A percentile compares a stretch with the other conserved stretches of the same genome.
phyloP scores from a whole-genome alignment of 2,329 filamentous ascomycete genomes.

The Diaporthe australafricana region DNA sequence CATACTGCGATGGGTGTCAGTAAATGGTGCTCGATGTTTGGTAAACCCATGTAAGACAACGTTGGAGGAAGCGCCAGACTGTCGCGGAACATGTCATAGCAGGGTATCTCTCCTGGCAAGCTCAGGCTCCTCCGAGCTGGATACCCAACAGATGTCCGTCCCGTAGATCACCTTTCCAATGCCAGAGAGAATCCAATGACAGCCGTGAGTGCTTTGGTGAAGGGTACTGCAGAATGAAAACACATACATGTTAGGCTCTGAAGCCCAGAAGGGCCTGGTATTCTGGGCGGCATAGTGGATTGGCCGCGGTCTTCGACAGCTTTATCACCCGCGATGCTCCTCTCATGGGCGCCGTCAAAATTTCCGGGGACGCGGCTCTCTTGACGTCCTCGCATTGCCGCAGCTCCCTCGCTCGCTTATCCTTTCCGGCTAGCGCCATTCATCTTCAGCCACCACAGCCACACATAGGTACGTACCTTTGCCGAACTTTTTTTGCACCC shows the following conservation, averaged over 20 bases:
- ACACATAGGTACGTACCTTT: slow-evolving; percentile 4
- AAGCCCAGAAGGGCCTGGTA: slow-evolving; percentile 70
- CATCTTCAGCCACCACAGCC: slow-evolving; percentile 1
- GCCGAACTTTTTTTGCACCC: slow-evolving; percentile 11
- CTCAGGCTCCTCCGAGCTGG: neutral
- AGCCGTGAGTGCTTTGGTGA: slow-evolving; percentile 43
- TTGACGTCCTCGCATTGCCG: slow-evolving; percentile 30
- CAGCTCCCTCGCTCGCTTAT: neutral
- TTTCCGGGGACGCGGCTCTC: slow-evolving; percentile 35
- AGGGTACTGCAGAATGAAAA: neutral
- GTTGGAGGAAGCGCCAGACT: neutral
- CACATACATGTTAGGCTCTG: slow-evolving; percentile 70
- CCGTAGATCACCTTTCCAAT: neutral
- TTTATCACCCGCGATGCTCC: slow-evolving; percentile 25
- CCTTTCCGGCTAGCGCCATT: neutral
- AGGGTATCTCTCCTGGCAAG: neutral
- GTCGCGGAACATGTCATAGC: neutral
- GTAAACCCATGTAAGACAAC: no score
- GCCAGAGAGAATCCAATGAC: neutral
- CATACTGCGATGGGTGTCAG: slow-evolving; percentile 60
- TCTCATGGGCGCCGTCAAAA: slow-evolving; percentile 37
- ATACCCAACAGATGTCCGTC: neutral
- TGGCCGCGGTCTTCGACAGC: slow-evolving; percentile 33
- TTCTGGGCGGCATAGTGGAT: slow-evolving; percentile 73
- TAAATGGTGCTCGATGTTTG: slow-evolving; percentile 36